Percentiles rank a stretch among this genome's conserved stretches.
Conservation (phyloP, 2,329 filamentous ascomycete genomes). For the Ophidiomyces ophidiicola region DNA sequence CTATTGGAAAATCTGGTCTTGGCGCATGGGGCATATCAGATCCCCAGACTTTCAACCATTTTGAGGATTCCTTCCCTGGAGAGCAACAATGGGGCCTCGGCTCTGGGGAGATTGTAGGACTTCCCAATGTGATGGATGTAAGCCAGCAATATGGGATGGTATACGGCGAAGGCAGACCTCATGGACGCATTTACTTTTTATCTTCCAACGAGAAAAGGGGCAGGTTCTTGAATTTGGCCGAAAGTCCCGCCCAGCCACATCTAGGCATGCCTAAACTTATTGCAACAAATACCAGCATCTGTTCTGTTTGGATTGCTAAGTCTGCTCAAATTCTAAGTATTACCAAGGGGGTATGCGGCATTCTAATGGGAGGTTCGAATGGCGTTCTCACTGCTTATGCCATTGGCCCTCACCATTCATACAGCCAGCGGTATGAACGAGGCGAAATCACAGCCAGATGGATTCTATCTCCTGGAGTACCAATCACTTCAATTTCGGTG, state of each 20-base stretch:
- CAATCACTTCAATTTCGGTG: constrained; percentile 69
- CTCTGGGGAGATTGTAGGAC: constrained; percentile 59
- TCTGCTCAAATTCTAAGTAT: constrained; percentile 56
- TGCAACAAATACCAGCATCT: constrained; percentile 57
- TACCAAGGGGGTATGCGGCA: constrained; percentile 67
- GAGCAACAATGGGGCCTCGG: constrained; percentile 66
- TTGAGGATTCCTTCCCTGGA: constrained; percentile 63
- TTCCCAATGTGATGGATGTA: constrained; percentile 80
- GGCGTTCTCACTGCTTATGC: constrained; percentile 76
- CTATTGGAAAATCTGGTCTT: constrained; percentile 50
- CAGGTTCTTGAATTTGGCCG: constrained; percentile 55
- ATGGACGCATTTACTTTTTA: constrained; percentile 68
- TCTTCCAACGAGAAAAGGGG: constrained; percentile 62
- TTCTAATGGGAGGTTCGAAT: constrained; percentile 70
- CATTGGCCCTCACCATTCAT: constrained; percentile 49
- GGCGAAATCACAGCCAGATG: constrained; percentile 79
- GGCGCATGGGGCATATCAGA: constrained; percentile 75
- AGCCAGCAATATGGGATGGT: constrained; percentile 75
- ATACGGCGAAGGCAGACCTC: constrained; percentile 74
- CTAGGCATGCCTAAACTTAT: constrained; percentile 67
- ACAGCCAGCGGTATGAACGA: constrained; percentile 51
- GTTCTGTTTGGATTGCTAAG: constrained; percentile 82
- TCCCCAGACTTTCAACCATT: constrained; percentile 60
- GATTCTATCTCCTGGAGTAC: constrained; percentile 84
- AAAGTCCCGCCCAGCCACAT: constrained; percentile 49